Conservation (phyloP, 2,329 filamentous ascomycete species). For the Arthrobotrys iridis region DNA sequence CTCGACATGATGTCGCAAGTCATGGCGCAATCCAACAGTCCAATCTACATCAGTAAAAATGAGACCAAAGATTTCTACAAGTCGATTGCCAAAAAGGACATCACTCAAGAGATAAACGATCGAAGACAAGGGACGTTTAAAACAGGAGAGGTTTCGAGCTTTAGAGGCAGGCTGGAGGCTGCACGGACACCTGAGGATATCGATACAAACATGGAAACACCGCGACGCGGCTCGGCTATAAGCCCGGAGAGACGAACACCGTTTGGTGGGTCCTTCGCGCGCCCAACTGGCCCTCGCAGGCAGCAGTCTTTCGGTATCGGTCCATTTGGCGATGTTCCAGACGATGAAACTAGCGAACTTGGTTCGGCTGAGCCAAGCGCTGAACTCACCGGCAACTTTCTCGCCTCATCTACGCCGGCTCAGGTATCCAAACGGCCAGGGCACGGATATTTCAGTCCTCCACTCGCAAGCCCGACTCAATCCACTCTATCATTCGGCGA, state of each 20-base stretch:
- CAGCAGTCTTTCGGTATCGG: slow-evolving; percentile 30
- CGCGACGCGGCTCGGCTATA: slow-evolving; percentile 25
- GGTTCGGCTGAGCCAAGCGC: slow-evolving; percentile 33
- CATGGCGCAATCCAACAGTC: slow-evolving; percentile 28
- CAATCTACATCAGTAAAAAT: slow-evolving; percentile 51
- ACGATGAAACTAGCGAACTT: slow-evolving; percentile 44
- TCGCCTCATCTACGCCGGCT: slow-evolving; percentile 44
- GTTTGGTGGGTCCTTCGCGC: slow-evolving; percentile 38
- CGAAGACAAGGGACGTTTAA: slow-evolving; percentile 42
- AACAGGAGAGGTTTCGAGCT: slow-evolving; percentile 46
- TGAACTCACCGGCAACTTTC: slow-evolving; percentile 51
- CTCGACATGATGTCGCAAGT: slow-evolving; percentile 37
- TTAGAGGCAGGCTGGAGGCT: slow-evolving; percentile 37
- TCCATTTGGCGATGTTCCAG: slow-evolving; percentile 24
- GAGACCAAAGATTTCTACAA: slow-evolving; percentile 49
- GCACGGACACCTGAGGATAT: slow-evolving; percentile 29
- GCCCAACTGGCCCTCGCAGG: slow-evolving; percentile 35
- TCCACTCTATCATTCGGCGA: slow-evolving; percentile 43
- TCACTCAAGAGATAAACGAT: slow-evolving; percentile 51
- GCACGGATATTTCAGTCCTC: slow-evolving; percentile 50
- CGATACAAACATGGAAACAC: slow-evolving; percentile 30
- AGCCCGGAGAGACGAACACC: slow-evolving; percentile 44
- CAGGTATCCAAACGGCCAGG: slow-evolving; percentile 26
- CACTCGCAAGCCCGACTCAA: slow-evolving; percentile 39
- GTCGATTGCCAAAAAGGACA: slow-evolving; percentile 43